Evolutionary conservation across 2,329 filamentous ascomycete genomes (phyloP).

Genomic region (Exophiala spinifera): DNA sequence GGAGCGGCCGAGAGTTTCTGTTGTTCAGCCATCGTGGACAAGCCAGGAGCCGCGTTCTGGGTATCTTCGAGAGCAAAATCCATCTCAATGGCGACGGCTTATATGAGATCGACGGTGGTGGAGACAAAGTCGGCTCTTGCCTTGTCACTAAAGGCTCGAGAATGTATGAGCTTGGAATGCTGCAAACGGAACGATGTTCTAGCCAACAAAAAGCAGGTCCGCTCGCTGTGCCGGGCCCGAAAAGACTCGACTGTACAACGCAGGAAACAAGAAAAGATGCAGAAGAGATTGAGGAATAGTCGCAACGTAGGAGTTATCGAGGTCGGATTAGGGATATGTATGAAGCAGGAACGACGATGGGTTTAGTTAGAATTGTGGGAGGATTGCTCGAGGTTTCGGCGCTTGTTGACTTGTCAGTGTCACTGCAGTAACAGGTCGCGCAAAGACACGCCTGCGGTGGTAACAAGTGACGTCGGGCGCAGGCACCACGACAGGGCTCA

Average conservation of each 20-base stretch:
- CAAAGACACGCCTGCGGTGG: not conserved
- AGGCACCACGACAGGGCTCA: not conserved
- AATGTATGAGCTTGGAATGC: constrained; percentile 21
- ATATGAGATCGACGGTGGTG: constrained; percentile 6
- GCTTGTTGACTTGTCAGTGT: not conserved
- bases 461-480: constrained; percentile 10
- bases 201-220: constrained; percentile 7
- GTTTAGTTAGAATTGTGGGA: not conserved
- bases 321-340: not conserved
- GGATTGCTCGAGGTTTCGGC: not conserved
- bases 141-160: constrained; percentile 10
- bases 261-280: constrained; percentile 1
- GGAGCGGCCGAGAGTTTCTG: constrained; percentile 57
- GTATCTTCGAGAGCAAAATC: constrained; percentile 58
- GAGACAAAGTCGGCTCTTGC: constrained; percentile 6
- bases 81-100: constrained; percentile 37
- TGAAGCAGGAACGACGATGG: not conserved
- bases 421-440: constrained; percentile 11
- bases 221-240: not conserved
- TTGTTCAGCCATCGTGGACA: constrained; percentile 49
- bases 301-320: constrained; percentile 2
- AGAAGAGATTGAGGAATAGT: not conserved
- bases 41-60: constrained; percentile 66
- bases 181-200: constrained; percentile 27
- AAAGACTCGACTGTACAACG: not conserved